A percentile compares a stretch with the other conserved stretches of the same genome.
These are phyloP conservation scores for Misopates orontium DNA, from an alignment of 257 asterid genomes.

Conservation along the genomic window DNA sequence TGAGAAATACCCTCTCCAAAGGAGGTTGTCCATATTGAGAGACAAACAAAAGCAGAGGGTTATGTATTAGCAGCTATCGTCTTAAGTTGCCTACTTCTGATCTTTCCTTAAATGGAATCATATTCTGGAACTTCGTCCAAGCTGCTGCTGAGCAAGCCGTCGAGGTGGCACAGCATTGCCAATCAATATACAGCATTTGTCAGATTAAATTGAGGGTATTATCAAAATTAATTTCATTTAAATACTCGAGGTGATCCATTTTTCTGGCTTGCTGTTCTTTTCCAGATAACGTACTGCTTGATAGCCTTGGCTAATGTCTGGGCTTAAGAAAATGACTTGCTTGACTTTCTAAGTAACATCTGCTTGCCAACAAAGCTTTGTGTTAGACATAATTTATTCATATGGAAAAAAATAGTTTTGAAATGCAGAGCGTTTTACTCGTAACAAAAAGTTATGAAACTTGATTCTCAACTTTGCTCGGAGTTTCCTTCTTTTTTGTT, in stretches of 20 bases:
- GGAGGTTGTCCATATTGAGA: constrained; percentile 60
- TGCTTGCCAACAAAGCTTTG: too few relatives aligned
- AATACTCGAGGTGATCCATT: not conserved
- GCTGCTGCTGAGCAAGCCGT: constrained; percentile 15
- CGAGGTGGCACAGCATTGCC: not conserved
- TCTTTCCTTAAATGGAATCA: not conserved
- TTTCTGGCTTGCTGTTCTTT: not conserved
- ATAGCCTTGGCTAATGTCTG: too few relatives aligned
- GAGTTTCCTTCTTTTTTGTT: too few relatives aligned
- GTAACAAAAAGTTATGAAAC: too few relatives aligned
- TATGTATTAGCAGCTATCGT: constrained; percentile 31
- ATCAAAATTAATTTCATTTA: not conserved
- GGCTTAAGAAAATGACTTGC: too few relatives aligned
- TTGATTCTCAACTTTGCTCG: too few relatives aligned
- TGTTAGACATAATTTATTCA: too few relatives aligned
- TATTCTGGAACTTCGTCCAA: constrained; percentile 1
- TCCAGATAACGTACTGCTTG: not conserved
- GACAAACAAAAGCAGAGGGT: constrained; percentile 53
- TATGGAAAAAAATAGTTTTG: too few relatives aligned
- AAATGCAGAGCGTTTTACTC: too few relatives aligned
- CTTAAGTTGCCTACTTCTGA: constrained; percentile 8
- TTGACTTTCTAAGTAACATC: too few relatives aligned
- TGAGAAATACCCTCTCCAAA: constrained; percentile 68
- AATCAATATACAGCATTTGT: not conserved
- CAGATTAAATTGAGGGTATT: not conserved